Evolutionary conservation across 1,284 basidiomycete species (phyloP), one percentile per base, ranked within the genome.

Genomic region (Rhodotorula sp.): DNA sequence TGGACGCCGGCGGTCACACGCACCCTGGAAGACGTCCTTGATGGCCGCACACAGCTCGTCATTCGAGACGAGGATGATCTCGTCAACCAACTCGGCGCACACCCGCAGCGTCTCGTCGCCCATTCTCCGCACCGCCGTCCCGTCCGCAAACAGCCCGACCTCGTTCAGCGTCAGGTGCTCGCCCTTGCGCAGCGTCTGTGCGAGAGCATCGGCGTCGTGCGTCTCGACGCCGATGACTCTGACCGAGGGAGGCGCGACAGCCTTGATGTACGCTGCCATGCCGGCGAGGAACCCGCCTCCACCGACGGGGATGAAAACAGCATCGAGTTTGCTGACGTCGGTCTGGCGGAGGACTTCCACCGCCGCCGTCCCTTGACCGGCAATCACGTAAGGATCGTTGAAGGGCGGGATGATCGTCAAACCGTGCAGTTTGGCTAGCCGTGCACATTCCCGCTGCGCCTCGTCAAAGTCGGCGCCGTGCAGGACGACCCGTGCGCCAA

Each of bases 41-140:
- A 99, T 98, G 24, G 94, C 94, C 7, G 96, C 96, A 79, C 96
- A 99, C 65, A 99, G 89, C 80, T 96, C 96, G 78, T 99, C 96
- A 74, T 96, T 99, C 79, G 90, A 87, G 29, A 91, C 92, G 74
- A 90, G 86, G 53, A 94, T 87, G 46, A 99, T 83, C 15, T 87
- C 89, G 77, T 98, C 93, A n/a, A 97, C 81, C 29, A 92, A 83
- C 62, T 90, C 84, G 78, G 90, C 84, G 81, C 94, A 98, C 71
- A 99, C 86, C 70, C 96, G 86, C 83, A 97, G 97, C 3, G 92
- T 89, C 79, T 99, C 96, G 80, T 90, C 90, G 17, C 96, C 96
- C 1, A 99, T 94, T 58, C 95, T 86, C 79, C 91, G 89, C n/a
- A 99, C 96, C 1, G 96, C 96, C 1, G 96, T 99, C n/a, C 96